Conservation (phyloP, 306 rosid species). For the Purshia tridentata region DNA sequence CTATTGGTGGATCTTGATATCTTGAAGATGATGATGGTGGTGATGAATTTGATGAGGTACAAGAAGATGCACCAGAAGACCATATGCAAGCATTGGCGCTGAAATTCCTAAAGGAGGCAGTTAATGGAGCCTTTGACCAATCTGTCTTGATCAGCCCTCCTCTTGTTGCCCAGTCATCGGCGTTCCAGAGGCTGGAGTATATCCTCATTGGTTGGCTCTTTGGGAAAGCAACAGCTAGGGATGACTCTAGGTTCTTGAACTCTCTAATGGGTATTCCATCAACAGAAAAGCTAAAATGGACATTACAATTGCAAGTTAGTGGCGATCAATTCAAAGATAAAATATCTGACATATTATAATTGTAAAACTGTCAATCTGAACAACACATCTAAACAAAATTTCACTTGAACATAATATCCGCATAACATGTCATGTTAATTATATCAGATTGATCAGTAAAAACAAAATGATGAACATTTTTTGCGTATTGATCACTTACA, state of each 20-base stretch:
- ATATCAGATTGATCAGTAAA: too few species aligned
- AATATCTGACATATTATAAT: too few species aligned
- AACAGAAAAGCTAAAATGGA: conserved; percentile 46
- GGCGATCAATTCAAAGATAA: too few species aligned
- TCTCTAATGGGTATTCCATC: conserved; percentile 67
- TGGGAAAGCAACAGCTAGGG: conserved; percentile 55
- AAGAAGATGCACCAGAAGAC: conserved; percentile 32
- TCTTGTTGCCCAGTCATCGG: conserved; percentile 83
- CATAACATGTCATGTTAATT: too few species aligned
- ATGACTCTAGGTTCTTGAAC: conserved; percentile 52
- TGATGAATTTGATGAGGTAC: not conserved
- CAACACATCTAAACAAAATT: too few species aligned
- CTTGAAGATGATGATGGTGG: not conserved
- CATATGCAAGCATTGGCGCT: conserved; percentile 38
- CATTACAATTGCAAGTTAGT: too few species aligned
- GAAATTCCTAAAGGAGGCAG: conserved; percentile 52
- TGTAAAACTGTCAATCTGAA: too few species aligned
- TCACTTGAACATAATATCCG: too few species aligned
- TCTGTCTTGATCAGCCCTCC: conserved; percentile 72
- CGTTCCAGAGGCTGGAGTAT: conserved; percentile 70
- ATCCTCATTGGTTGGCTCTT: conserved; percentile 64
- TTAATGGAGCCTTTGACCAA: conserved; percentile 73
- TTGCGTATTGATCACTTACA: conserved; percentile 11
- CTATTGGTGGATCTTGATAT: conserved; percentile 3
- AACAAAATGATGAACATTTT: too few species aligned